Evolutionary conservation across 345 rosid species (phyloP).

Genomic region (Dimocarpus longan): DNA sequence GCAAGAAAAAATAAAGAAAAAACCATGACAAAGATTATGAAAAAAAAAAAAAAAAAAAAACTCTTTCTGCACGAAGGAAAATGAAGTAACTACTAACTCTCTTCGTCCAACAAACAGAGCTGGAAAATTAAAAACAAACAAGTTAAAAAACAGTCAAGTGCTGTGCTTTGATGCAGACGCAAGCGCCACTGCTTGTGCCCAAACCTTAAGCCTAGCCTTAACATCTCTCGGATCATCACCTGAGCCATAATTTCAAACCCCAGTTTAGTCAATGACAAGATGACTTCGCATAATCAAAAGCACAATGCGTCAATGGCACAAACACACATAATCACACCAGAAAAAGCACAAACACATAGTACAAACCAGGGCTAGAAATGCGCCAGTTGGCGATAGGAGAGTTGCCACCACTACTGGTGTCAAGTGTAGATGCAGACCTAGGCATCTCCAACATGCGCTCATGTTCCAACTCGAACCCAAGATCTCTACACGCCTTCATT

Average conservation of each 20-base stretch:
- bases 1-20: background rate
- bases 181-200: constrained; percentile 97
- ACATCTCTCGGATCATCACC: constrained; percentile 96
- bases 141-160: constrained; percentile 18
- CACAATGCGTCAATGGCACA: background rate
- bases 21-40: background rate
- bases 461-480: constrained; percentile 88
- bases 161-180: constrained; percentile 57
- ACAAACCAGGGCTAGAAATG: constrained; percentile 88
- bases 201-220: constrained; percentile 88
- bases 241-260: constrained; percentile 20
- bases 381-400: constrained; percentile 91
- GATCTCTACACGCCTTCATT: constrained; percentile 88
- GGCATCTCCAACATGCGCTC: constrained; percentile 68
- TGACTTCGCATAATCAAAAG: background rate
- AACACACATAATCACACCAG: background rate
- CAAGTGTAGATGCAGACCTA: constrained; percentile 56
- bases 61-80: background rate
- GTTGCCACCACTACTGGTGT: constrained; percentile 77
- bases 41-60: background rate
- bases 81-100: constrained; percentile 1
- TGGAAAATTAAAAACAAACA: background rate
- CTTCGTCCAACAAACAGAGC: constrained; percentile 9
- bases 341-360: background rate
- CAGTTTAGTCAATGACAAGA: background rate